phyloP scores from a whole-genome alignment of 176 grass and related monocot species.

The Phyllostachys edulis region DNA sequence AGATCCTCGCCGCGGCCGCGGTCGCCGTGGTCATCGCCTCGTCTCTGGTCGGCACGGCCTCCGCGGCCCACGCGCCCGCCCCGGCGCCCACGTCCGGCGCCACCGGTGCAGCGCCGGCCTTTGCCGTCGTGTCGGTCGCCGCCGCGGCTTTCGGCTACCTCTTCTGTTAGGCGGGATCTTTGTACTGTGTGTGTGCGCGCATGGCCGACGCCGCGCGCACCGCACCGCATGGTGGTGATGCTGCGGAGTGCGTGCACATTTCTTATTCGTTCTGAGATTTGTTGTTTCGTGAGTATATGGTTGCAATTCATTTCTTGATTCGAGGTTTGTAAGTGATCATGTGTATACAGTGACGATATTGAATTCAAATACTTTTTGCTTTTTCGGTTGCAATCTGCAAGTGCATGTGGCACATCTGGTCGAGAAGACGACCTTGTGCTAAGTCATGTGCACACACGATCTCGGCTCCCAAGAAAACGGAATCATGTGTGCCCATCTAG shows the following conservation, averaged over 20 bases:
- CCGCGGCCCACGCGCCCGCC: constrained; percentile 34
- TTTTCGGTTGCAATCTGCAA: background rate
- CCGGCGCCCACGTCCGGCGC: constrained; percentile 16
- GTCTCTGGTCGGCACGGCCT: constrained; percentile 23
- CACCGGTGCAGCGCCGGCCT: background rate
- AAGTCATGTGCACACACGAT: background rate
- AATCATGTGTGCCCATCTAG: background rate
- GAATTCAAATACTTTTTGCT: background rate
- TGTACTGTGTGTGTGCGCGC: background rate
- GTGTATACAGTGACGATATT: background rate
- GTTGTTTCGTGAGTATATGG: background rate
- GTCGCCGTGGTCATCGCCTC: constrained; percentile 29
- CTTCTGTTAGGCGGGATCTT: constrained; percentile 26
- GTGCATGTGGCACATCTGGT: background rate
- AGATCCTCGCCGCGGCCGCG: constrained; percentile 32
- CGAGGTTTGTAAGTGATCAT: background rate
- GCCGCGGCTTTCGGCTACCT: constrained; percentile 35
- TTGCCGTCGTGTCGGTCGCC: constrained; percentile 14
- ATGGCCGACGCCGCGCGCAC: background rate
- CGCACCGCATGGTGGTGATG: background rate
- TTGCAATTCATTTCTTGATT: background rate
- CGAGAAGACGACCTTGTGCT: background rate
- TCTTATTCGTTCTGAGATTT: background rate
- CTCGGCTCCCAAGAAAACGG: background rate
- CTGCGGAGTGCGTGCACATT: background rate